These are phyloP conservation scores for Serendipita indica DNA, from an alignment of 768 basidiomycete species.

Conservation along the genomic window DNA sequence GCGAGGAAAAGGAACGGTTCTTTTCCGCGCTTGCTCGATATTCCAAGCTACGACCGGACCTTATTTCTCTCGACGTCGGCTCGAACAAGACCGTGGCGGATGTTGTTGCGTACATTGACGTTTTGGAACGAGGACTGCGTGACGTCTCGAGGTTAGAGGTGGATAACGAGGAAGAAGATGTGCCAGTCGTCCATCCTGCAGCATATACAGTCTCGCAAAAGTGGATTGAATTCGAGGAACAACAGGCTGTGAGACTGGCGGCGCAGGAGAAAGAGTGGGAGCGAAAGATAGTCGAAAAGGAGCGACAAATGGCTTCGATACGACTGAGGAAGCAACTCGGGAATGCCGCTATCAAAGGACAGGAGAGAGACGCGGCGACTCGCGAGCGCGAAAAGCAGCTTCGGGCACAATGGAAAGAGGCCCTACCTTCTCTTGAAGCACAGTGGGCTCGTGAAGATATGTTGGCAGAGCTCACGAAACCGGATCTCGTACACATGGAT, in stretches of 20 bases:
- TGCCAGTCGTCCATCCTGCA: slow-evolving; percentile 26
- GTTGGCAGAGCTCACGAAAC: slow-evolving; percentile 20
- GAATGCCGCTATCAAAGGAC: slow-evolving; percentile 19
- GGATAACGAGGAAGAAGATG: neutral
- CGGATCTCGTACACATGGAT: slow-evolving; percentile 26
- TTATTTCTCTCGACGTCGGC: slow-evolving; percentile 51
- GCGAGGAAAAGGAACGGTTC: slow-evolving; percentile 51
- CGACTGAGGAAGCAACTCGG: slow-evolving; percentile 16
- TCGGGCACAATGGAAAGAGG: slow-evolving; percentile 9
- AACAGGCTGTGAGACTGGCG: slow-evolving; percentile 23
- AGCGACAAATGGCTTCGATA: slow-evolving; percentile 16
- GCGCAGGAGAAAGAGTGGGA: slow-evolving; percentile 23
- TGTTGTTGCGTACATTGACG: slow-evolving; percentile 50
- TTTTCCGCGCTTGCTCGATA: slow-evolving; percentile 52
- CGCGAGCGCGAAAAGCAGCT: slow-evolving; percentile 10
- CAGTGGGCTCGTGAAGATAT: slow-evolving; percentile 22
- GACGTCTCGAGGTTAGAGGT: slow-evolving; percentile 23
- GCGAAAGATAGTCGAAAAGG: slow-evolving; percentile 14
- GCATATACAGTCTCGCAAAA: slow-evolving; percentile 37
- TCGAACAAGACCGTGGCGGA: slow-evolving; percentile 58
- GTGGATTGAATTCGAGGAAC: slow-evolving; percentile 38
- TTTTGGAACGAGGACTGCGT: slow-evolving; percentile 28
- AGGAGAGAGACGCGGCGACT: slow-evolving; percentile 18
- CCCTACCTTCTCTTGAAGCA: slow-evolving; percentile 8
- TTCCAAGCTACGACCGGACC: slow-evolving; percentile 62